Base-by-base conservation (phyloP, 106 monocot species). In the Apostasia shenzhenica region DNA sequence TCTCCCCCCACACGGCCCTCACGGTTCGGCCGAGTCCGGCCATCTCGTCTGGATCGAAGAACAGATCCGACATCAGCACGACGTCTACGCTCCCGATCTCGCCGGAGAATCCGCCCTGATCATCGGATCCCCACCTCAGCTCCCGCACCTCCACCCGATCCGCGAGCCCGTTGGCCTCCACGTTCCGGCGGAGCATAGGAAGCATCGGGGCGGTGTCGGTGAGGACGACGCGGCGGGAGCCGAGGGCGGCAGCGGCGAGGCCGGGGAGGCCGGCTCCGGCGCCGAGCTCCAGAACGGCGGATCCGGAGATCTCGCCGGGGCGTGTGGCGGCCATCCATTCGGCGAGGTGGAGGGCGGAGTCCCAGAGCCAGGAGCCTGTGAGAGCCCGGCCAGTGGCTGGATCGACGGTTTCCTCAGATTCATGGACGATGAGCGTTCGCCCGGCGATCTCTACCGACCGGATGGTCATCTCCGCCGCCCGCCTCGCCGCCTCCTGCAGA, bases 321-420 rank as follows among this genome's bases (percentile, higher is more conserved):
- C 26, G 26, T 26, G 26, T 49, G 54, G 37, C 14, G 6, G 68
- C 59, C 52, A 85, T 67, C 78, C 78, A 81, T 3, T 81, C 45
- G 55, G 81, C 65, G 45, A 85, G 72, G 63, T 54, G 38, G 69
- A 85, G 45, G 41, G 78, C 64, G 37, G 81, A 75, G 39, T 85
- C 85, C 85, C 85, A 85, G 57, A 81, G 75, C 85, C 81, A 85
- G 47, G 81, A 75, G 47, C 81, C 81, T 41, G 85, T 81, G 14
- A 85, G 71, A 38, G 59, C 75, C 38, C 68, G 55, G 12, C 85
- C 85, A 2, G 81, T 85, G 63, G 57, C 46, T 14, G 81, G 64
- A 69, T 85, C 85, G 45, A 38, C 12, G 42, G 75, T 69, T 63
- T 68, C 63, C 45, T 63, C 61, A 10, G 68, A 43, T 48, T 85